These are phyloP conservation scores for Phytophthora pluvialis DNA, from an alignment of 352 stramenopile species.

Conservation along the genomic window DNA sequence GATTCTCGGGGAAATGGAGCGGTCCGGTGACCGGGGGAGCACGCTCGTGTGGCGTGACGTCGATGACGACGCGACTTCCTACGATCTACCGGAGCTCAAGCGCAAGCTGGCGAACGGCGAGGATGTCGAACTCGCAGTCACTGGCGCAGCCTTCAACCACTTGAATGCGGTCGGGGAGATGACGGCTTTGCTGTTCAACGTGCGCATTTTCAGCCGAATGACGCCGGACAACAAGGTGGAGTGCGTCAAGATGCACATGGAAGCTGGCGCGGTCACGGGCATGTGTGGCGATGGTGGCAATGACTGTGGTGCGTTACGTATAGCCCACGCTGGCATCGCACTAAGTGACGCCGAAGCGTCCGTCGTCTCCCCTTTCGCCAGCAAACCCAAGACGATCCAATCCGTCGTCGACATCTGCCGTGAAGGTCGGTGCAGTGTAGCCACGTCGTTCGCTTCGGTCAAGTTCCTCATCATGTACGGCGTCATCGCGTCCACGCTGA, in stretches of 20 bases:
- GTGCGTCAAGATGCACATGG: conserved; percentile 73
- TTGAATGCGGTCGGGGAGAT: conserved; percentile 64
- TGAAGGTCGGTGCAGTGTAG: conserved; percentile 87
- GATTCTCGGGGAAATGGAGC: conserved; percentile 42
- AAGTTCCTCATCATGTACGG: conserved; percentile 93
- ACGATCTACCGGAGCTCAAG: conserved; percentile 35
- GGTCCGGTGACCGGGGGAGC: conserved; percentile 9
- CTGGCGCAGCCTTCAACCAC: conserved; percentile 72
- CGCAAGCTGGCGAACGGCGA: conserved; percentile 13
- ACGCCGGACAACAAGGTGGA: conserved; percentile 73
- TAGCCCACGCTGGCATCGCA: conserved; percentile 91
- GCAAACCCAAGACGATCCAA: conserved; percentile 78
- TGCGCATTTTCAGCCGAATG: conserved; percentile 85
- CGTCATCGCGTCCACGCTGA: conserved; percentile 65
- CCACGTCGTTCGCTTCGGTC: conserved; percentile 85
- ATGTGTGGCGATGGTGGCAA: conserved; percentile 91
- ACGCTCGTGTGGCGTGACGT: conserved; percentile 51
- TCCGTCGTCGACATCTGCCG: conserved; percentile 86
- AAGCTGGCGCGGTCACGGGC: conserved; percentile 63
- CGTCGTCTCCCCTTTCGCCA: conserved; percentile 90
- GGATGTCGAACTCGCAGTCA: conserved; percentile 70
- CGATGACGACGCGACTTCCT: conserved; percentile 16
- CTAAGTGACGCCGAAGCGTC: conserved; percentile 90
- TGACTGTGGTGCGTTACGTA: conserved; percentile 91
- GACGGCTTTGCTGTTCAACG: conserved; percentile 57